phyloP scores from a whole-genome alignment of 2,329 filamentous ascomycete species.

The Tympanopsis confertula region DNA sequence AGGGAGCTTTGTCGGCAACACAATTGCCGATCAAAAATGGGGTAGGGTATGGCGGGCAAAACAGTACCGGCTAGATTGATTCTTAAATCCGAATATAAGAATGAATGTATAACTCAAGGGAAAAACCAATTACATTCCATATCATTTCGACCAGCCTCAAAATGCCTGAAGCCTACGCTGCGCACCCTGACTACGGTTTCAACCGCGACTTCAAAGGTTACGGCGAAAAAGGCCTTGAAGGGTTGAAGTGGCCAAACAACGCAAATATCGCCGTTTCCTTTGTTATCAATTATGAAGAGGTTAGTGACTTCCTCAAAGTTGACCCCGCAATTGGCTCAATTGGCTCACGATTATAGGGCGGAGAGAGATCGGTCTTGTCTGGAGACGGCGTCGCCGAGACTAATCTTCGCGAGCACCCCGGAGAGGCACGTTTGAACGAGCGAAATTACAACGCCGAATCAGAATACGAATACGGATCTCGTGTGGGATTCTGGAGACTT shows the following conservation, averaged over 20 bases:
- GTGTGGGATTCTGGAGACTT: conserved; percentile 35
- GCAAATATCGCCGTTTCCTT: conserved; percentile 31
- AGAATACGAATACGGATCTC: conserved; percentile 38
- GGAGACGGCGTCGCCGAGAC: conserved; percentile 25
- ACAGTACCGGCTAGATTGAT: no score
- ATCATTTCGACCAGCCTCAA: conserved; percentile 1
- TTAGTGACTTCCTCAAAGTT: conserved; percentile 5
- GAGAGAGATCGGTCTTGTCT: conserved; percentile 21
- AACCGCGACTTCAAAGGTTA: conserved; percentile 23
- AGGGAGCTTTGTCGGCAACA: no score
- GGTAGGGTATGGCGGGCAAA: no score
- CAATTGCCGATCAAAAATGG: no score
- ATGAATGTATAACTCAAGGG: no score
- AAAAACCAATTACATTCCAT: no score
- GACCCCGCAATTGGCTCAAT: not conserved
- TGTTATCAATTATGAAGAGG: conserved; percentile 32
- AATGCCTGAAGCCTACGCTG: conserved; percentile 14
- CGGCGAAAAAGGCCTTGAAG: conserved; percentile 23
- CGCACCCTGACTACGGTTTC: conserved; percentile 16
- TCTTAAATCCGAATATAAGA: no score
- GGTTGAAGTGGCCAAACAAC: conserved; percentile 24
- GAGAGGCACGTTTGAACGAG: conserved; percentile 21
- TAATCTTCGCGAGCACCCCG: conserved; percentile 25
- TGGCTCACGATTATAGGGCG: conserved; percentile 9
- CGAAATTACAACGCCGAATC: conserved; percentile 32